A percentile compares a stretch with the other conserved stretches of the same genome.
Conservation (phyloP, 2,329 filamentous ascomycete species). For the Exophiala aquamarina region DNA sequence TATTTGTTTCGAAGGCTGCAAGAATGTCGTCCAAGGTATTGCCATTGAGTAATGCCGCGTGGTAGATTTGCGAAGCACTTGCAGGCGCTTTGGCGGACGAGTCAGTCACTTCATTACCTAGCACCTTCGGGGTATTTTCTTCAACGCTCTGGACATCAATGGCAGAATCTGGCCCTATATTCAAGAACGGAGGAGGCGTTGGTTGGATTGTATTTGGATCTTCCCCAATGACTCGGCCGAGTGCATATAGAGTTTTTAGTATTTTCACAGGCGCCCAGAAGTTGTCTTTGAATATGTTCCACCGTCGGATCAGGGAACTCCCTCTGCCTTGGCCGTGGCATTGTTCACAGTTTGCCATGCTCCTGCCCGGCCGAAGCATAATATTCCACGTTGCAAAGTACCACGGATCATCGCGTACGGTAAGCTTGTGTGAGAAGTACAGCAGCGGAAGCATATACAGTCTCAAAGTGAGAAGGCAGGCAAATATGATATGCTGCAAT, state of each 20-base stretch:
- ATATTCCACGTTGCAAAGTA: slow-evolving; percentile 15
- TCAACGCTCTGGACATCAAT: slow-evolving; percentile 9
- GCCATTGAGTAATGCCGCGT: slow-evolving; percentile 17
- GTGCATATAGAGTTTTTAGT: slow-evolving; percentile 13
- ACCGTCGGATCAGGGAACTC: neutral
- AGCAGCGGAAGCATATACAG: slow-evolving; percentile 23
- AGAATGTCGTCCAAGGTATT: slow-evolving; percentile 20
- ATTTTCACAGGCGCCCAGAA: slow-evolving; percentile 6
- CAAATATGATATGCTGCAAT: slow-evolving; percentile 17
- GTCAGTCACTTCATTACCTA: neutral
- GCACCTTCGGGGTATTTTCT: neutral
- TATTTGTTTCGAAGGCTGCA: slow-evolving; percentile 15
- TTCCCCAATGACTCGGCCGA: slow-evolving; percentile 11
- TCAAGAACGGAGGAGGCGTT: neutral
- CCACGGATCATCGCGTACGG: slow-evolving; percentile 12
- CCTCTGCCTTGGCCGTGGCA: slow-evolving; percentile 1
- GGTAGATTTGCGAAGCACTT: slow-evolving; percentile 18
- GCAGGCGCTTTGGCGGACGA: slow-evolving; percentile 4
- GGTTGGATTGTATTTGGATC: slow-evolving; percentile 11
- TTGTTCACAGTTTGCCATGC: slow-evolving; percentile 1
- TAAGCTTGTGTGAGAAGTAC: slow-evolving; percentile 19
- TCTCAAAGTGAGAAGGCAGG: slow-evolving; percentile 14
- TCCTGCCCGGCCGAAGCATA: slow-evolving; percentile 6
- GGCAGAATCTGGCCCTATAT: slow-evolving; percentile 2
- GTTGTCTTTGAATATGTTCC: slow-evolving; percentile 6